Conservation (phyloP, 257 asterid species). For the Jacaranda copaia region DNA sequence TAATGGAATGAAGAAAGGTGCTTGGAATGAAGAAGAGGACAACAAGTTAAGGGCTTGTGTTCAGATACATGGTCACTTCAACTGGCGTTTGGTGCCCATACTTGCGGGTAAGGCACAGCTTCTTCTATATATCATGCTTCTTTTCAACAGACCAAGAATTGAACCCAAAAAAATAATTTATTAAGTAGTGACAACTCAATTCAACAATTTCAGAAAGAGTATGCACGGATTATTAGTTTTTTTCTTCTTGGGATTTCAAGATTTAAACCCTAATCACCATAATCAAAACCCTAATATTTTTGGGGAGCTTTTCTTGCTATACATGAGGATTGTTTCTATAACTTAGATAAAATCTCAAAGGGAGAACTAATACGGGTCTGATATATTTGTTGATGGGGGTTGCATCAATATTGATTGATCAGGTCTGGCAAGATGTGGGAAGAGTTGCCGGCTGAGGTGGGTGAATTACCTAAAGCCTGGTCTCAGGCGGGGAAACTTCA, state of each 20-base stretch:
- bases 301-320: too few relatives aligned
- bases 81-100: constrained; percentile 49
- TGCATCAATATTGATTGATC: background rate
- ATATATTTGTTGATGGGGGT: too few relatives aligned
- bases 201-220: background rate
- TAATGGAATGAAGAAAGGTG: constrained; percentile 53
- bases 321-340: too few relatives aligned
- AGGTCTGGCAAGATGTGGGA: constrained; percentile 68
- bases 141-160: background rate
- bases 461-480: constrained; percentile 64
- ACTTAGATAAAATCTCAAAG: too few relatives aligned
- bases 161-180: background rate
- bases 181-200: background rate
- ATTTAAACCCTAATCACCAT: too few relatives aligned
- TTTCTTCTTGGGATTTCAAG: too few relatives aligned
- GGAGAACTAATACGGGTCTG: too few relatives aligned
- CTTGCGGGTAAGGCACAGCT: constrained; percentile 35
- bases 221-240: background rate
- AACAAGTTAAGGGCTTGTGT: constrained; percentile 44
- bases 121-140: background rate
- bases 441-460: constrained; percentile 71
- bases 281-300: too few relatives aligned
- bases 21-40: constrained; percentile 59
- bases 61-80: constrained; percentile 38
- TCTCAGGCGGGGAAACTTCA: constrained; percentile 50